Conservation (phyloP, 169 alveolate species). For the Cryptosporidium muris region DNA sequence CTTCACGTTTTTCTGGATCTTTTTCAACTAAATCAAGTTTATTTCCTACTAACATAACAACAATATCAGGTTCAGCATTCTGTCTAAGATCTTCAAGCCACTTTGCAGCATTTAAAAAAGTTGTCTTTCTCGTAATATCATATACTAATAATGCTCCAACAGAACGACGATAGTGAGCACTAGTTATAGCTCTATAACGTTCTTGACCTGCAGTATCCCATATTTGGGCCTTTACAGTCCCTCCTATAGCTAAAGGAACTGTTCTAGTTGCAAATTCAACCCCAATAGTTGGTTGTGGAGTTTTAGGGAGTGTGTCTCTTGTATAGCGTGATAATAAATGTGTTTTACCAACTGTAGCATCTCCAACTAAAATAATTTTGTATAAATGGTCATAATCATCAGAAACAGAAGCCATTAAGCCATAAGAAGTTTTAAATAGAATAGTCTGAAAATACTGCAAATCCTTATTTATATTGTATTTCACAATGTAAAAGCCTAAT, state of each 20-base stretch:
- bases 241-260: constrained; percentile 94
- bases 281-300: constrained; percentile 97
- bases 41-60: constrained; percentile 97
- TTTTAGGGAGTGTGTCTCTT: constrained; percentile 93
- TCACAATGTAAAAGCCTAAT: too few relatives aligned
- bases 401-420: constrained; percentile 45
- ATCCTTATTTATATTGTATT: too few relatives aligned
- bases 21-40: constrained; percentile 94
- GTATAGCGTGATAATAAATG: constrained; percentile 92
- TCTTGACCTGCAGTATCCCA: constrained; percentile 96
- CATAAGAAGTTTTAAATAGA: neutral
- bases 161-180: constrained; percentile 93
- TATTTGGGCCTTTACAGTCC: constrained; percentile 93
- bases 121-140: constrained; percentile 90
- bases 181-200: constrained; percentile 92
- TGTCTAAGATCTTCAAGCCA: constrained; percentile 95
- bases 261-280: constrained; percentile 98
- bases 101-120: constrained; percentile 88
- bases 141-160: constrained; percentile 96
- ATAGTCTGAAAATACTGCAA: too few relatives aligned
- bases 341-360: constrained; percentile 96
- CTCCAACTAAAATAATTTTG: constrained; percentile 94
- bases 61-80: constrained; percentile 97
- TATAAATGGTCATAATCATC: constrained; percentile 87
- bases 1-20: constrained; percentile 91